Percentiles rank a stretch among this genome's conserved stretches.
phyloP scores from a whole-genome alignment of 352 stramenopile genomes.

The Globisporangium abappressorium region DNA sequence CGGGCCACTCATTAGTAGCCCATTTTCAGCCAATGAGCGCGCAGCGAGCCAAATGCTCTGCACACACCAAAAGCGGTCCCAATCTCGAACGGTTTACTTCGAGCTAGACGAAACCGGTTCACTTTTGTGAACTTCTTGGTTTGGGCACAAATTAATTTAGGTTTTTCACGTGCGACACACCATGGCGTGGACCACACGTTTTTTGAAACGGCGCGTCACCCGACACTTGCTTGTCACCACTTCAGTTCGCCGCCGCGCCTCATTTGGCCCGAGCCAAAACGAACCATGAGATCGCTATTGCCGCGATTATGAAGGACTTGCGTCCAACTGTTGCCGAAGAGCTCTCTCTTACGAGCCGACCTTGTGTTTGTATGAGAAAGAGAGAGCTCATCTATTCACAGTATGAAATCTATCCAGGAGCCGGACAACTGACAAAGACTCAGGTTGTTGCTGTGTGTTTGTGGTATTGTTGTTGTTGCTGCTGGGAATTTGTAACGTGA shows the following conservation, averaged over 20 bases:
- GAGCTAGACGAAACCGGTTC: background rate
- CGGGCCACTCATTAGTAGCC: constrained; percentile 7
- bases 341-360: background rate
- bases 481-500: background rate
- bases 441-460: background rate
- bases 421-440: background rate
- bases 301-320: constrained; percentile 7
- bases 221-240: constrained; percentile 6
- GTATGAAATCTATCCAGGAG: background rate
- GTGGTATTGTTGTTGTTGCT: constrained; percentile 1
- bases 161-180: background rate
- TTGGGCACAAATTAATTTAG: background rate
- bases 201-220: background rate
- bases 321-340: constrained; percentile 5
- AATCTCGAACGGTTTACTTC: background rate
- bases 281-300: background rate
- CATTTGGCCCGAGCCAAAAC: constrained; percentile 1
- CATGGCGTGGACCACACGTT: background rate
- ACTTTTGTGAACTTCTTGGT: background rate
- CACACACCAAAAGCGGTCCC: background rate
- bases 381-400: background rate
- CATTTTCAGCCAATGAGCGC: constrained; percentile 1
- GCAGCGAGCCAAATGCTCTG: background rate
- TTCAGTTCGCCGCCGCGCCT: background rate
- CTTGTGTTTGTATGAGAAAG: no score